These are phyloP conservation scores for Hymenoscyphus infarciens DNA, from an alignment of 2,329 filamentous ascomycete genomes.

Conservation along the genomic window DNA sequence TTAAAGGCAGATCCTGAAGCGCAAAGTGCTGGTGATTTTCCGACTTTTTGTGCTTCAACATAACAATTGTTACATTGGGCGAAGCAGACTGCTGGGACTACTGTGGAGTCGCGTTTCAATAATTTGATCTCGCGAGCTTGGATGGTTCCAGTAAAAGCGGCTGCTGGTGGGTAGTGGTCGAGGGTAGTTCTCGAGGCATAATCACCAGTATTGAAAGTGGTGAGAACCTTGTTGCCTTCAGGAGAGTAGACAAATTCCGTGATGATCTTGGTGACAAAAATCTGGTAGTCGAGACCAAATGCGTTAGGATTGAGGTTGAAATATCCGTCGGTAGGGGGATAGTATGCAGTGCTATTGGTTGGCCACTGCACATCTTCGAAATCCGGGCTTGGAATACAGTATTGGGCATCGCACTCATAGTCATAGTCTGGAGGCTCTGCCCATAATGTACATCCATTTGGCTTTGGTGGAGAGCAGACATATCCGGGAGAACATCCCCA, in stretches of 20 bases:
- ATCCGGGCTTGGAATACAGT: constrained; percentile 38
- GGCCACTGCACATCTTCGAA: constrained; percentile 40
- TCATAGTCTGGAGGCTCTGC: constrained; percentile 38
- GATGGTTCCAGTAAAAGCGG: constrained; percentile 10
- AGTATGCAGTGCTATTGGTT: constrained; percentile 46
- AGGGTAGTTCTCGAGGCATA: constrained; percentile 51
- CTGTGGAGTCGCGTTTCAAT: constrained; percentile 41
- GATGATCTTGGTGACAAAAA: constrained; percentile 49
- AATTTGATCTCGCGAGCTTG: constrained; percentile 11
- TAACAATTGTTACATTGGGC: constrained; percentile 49
- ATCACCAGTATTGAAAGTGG: constrained; percentile 51
- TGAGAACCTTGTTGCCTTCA: constrained; percentile 22
- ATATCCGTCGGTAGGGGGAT: constrained; percentile 52
- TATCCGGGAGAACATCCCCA: constrained; percentile 44
- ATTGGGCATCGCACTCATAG: constrained; percentile 39
- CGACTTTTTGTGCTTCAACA: constrained; percentile 44
- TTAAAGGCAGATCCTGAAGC: constrained; percentile 41
- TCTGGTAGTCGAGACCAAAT: constrained; percentile 61
- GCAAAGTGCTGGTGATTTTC: constrained; percentile 49
- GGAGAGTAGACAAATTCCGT: constrained; percentile 34
- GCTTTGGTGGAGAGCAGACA: constrained; percentile 40
- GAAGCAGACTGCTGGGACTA: constrained; percentile 49
- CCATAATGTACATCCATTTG: constrained; percentile 40
- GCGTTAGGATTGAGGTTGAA: constrained; percentile 61
- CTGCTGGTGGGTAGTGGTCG: constrained; percentile 37